Percentiles rank a stretch among this genome's conserved stretches.
These are phyloP conservation scores for Chlamydomonas sp. DNA, from an alignment of 139 green algal species.

Conservation along the genomic window DNA sequence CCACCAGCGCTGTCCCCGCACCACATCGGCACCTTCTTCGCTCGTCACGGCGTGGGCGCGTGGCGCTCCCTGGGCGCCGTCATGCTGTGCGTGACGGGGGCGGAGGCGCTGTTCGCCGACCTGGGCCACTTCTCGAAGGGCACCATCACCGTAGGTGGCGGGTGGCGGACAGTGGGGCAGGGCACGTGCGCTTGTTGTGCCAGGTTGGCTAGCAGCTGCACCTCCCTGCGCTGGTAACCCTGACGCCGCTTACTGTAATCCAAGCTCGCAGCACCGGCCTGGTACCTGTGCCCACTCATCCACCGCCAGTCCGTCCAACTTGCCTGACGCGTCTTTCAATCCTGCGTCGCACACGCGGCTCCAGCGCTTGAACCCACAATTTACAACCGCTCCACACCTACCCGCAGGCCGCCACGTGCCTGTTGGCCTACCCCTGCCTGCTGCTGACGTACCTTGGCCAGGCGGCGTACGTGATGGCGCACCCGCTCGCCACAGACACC, in stretches of 20 bases:
- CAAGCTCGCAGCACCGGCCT: too few species aligned
- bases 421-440: conserved; percentile 69
- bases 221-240: too few species aligned
- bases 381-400: neutral
- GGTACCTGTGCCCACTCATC: too few species aligned
- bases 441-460: conserved; percentile 75
- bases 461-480: conserved; percentile 42
- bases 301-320: too few species aligned
- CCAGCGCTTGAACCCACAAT: neutral
- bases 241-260: too few species aligned
- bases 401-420: conserved; percentile 10
- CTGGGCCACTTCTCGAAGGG: conserved; percentile 68
- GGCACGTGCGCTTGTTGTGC: too few species aligned
- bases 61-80: conserved; percentile 65
- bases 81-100: conserved; percentile 72
- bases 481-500: conserved; percentile 25
- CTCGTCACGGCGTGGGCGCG: conserved; percentile 17
- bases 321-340: too few species aligned
- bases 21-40: conserved; percentile 42
- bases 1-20: conserved; percentile 29
- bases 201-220: neutral
- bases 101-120: conserved; percentile 79
- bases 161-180: neutral
- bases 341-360: too few species aligned
- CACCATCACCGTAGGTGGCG: conserved; percentile 46